Evolutionary conservation across 2,329 filamentous ascomycete species (phyloP), one percentile per base, ranked within the genome.

Genomic region (Aspergillus sp.): DNA sequence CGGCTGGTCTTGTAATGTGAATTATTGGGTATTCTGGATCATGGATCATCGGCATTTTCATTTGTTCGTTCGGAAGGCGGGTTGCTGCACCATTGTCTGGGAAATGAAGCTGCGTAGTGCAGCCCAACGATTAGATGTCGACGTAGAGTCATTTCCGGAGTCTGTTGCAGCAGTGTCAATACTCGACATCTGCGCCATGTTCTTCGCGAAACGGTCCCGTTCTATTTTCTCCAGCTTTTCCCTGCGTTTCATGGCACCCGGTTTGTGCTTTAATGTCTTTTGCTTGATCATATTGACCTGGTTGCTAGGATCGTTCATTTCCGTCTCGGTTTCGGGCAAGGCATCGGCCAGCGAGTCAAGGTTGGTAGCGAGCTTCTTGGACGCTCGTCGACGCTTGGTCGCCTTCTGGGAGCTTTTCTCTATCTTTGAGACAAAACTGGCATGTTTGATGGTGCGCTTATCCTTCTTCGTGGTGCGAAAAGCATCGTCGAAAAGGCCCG

Each of bases 81-180:
- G 84, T 62, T 93, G 93, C 71, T 90, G 88, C 74, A 96, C 90
- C 85, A 96, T 90, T 1, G 90, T 96, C 40, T 86, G 81, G 1
- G 89, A 87, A 47, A 96, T 95, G 66, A 93, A 95, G 9, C 79
- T 85, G 62, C 92, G 83, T 70, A 97, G 69, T 14, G 90, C 90
- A 26, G 88, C 88, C 88, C 90, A 96, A 50, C 88, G 78, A 63
- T 79, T 83, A 9, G 81, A 74, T 14, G 80, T 83, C 1, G 73
- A 60, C 24, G 60, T 59, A 16, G 64, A 20, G 30, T 55, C 58
- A 30, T 54, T 22, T 26, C 53, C 53, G 19, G 59, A 22, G 40
- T 58, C 58, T 22, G 65, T 50, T 63, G 68, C 57, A 59, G 60
- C 61, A 59, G 63, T 20, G 14, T 63, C 55, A 24, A 78, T 71